A percentile compares a stretch with the other conserved stretches of the same genome.
These are phyloP conservation scores for Hepatocystis sp. DNA, from an alignment of 169 alveolate species.

Conservation along the genomic window DNA sequence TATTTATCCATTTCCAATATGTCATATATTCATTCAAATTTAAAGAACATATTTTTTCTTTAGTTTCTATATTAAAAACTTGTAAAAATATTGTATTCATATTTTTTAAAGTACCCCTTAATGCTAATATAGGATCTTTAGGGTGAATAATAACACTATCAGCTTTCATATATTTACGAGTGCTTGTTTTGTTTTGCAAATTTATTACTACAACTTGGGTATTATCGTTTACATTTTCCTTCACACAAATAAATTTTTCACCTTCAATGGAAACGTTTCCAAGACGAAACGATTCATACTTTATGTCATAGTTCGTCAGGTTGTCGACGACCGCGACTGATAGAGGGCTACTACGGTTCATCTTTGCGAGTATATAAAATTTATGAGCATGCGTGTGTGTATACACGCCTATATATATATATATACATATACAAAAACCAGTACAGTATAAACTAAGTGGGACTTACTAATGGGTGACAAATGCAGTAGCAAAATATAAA, in stretches of 20 bases:
- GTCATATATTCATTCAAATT: conserved; percentile 93
- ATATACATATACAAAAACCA: no score
- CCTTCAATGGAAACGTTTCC: conserved; percentile 82
- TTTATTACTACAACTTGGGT: conserved; percentile 82
- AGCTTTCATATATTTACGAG: conserved; percentile 97
- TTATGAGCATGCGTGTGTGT: background rate
- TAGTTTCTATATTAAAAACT: conserved; percentile 95
- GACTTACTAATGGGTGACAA: no score
- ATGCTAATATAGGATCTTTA: conserved; percentile 94
- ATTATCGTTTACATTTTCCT: conserved; percentile 77
- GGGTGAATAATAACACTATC: conserved; percentile 98
- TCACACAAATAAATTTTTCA: conserved; percentile 77
- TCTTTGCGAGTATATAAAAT: conserved; percentile 48
- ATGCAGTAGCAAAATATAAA: no score
- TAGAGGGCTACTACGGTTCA: conserved; percentile 78
- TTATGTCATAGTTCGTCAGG: conserved; percentile 77
- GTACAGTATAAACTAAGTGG: no score
- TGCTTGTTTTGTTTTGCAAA: conserved; percentile 77
- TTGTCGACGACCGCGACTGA: conserved; percentile 79
- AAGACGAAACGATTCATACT: conserved; percentile 78
- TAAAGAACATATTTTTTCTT: conserved; percentile 93
- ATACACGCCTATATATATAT: background rate
- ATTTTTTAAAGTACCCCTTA: conserved; percentile 90
- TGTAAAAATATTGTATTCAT: conserved; percentile 84
- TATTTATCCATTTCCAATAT: conserved; percentile 96